phyloP scores from a whole-genome alignment of 495 filamentous ascomycete genomes.

The Staphylotrichum longicolle region DNA sequence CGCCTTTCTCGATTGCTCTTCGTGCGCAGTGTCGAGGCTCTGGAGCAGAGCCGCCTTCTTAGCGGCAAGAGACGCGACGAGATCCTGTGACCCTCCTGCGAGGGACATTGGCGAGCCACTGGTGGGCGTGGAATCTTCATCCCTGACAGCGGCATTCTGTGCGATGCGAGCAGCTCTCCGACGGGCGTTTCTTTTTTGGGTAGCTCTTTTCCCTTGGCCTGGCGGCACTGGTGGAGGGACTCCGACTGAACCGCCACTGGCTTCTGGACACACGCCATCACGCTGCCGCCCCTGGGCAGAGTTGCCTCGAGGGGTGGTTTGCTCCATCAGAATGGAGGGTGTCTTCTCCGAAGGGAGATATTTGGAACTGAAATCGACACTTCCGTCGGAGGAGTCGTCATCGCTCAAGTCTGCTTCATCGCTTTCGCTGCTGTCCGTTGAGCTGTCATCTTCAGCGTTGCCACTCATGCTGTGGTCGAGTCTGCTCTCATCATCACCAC shows the following conservation, averaged over 20 bases:
- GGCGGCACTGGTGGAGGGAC: slow-evolving; percentile 25
- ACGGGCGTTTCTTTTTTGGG: slow-evolving; percentile 45
- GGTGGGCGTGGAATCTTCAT: not conserved
- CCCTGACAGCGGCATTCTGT: slow-evolving; percentile 23
- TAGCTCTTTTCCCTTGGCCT: slow-evolving; percentile 37
- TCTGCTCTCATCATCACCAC: slow-evolving; percentile 7
- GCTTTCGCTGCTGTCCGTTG: not conserved
- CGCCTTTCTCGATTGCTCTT: not conserved
- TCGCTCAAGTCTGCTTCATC: not conserved
- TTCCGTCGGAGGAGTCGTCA: slow-evolving; percentile 2
- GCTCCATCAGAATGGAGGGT: not conserved
- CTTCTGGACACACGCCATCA: not conserved
- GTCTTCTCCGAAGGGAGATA: not conserved
- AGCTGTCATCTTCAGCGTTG: not conserved
- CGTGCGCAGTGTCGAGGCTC: slow-evolving; percentile 10
- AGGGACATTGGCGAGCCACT: not conserved
- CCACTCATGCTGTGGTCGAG: slow-evolving; percentile 27
- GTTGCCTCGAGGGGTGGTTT: not conserved
- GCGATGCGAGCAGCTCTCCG: slow-evolving; percentile 33
- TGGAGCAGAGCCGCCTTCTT: slow-evolving; percentile 28
- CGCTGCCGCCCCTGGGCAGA: not conserved
- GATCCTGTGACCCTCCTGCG: not conserved
- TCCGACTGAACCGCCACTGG: not conserved
- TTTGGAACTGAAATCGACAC: not conserved
- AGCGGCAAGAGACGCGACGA: slow-evolving; percentile 18